phyloP scores from a whole-genome alignment of 371 early-diverging fungal genomes.

The Globomyces sp. region DNA sequence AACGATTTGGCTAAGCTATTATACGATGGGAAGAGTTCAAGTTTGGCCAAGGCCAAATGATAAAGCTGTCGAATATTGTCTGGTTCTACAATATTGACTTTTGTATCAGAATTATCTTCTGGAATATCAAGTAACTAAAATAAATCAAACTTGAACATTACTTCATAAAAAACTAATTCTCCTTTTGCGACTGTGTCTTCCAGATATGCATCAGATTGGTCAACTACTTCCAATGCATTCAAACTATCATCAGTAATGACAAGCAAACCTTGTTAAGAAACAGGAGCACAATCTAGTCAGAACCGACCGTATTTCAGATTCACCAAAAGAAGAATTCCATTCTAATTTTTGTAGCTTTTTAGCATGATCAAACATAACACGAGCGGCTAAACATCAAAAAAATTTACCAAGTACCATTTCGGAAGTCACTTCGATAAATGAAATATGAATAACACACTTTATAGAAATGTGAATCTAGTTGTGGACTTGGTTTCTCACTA shows the following conservation, averaged over 20 bases:
- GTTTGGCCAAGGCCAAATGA: constrained; percentile 7
- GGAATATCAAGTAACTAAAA: too few species aligned
- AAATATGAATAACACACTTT: constrained; percentile 12
- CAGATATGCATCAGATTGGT: too few species aligned
- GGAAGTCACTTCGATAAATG: constrained; percentile 6
- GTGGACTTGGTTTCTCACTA: background rate
- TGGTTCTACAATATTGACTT: too few species aligned
- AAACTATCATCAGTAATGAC: too few species aligned
- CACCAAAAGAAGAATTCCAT: background rate
- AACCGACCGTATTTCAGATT: too few species aligned
- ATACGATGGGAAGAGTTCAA: background rate
- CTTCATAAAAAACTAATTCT: too few species aligned
- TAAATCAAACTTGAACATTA: too few species aligned
- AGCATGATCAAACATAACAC: constrained; percentile 10
- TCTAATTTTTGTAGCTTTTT: constrained; percentile 2
- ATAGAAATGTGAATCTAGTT: background rate
- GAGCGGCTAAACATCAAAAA: constrained; percentile 6
- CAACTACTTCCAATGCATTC: too few species aligned
- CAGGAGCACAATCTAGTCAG: too few species aligned
- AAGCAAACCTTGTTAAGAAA: too few species aligned
- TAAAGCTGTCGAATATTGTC: background rate
- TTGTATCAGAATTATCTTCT: too few species aligned
- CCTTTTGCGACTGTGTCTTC: too few species aligned
- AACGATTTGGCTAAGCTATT: constrained; percentile 2
- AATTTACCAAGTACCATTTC: constrained; percentile 12